Percentiles rank a stretch among this genome's conserved stretches.
Evolutionary conservation across 192 early-diverging fungal genomes (phyloP).

Genomic region (Coemansia sp.): DNA sequence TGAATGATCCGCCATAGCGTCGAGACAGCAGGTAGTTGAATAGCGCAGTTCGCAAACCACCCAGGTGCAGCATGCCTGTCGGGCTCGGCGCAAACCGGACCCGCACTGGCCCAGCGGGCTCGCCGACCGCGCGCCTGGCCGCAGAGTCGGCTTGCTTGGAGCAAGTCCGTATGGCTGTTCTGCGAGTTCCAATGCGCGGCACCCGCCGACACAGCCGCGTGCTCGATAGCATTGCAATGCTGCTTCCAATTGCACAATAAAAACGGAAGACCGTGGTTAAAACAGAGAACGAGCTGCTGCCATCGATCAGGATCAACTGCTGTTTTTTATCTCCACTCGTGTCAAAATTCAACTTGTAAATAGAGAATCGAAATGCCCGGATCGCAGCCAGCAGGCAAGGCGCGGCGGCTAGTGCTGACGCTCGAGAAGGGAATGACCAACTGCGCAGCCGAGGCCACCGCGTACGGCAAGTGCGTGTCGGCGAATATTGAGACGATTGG

Average conservation of each 20-base stretch:
- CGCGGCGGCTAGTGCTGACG: constrained; percentile 41
- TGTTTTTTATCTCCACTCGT: not conserved
- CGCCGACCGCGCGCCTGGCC: not conserved
- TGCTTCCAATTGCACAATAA: not conserved
- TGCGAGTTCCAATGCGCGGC: too few relatives aligned
- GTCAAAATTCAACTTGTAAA: not conserved
- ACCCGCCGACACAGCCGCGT: too few relatives aligned
- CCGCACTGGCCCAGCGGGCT: constrained; percentile 55
- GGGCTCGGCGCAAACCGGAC: constrained; percentile 94
- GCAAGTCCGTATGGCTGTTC: too few relatives aligned
- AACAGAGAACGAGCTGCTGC: not conserved
- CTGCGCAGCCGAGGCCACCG: constrained; percentile 43
- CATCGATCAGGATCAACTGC: not conserved
- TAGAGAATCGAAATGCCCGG: constrained; percentile 15
- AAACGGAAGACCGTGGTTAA: not conserved
- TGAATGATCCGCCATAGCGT: constrained; percentile 68
- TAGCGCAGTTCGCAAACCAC: constrained; percentile 86
- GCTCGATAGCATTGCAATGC: not conserved
- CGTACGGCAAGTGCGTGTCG: constrained; percentile 56
- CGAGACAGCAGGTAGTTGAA: constrained; percentile 84
- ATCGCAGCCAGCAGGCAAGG: constrained; percentile 26
- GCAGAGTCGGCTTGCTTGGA: too few relatives aligned
- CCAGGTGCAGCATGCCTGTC: constrained; percentile 88
- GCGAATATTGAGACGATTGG: constrained; percentile 51
- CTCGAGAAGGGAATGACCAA: constrained; percentile 42